phyloP scores from a whole-genome alignment of 306 rosid species.

The Sphenostylis stenocarpa region DNA sequence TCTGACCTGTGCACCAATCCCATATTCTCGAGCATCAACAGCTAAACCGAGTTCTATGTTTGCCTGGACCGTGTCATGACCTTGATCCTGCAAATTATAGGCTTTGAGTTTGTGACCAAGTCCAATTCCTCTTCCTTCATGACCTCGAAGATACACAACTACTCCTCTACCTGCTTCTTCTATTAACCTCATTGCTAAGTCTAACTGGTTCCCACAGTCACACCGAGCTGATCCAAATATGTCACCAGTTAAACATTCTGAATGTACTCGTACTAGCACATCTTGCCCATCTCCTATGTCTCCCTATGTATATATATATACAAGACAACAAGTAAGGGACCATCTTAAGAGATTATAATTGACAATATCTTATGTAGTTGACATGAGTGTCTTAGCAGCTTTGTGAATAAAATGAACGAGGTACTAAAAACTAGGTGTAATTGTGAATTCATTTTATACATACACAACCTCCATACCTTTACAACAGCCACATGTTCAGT shows the following conservation, averaged over 20 bases:
- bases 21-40: constrained; percentile 84
- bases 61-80: constrained; percentile 85
- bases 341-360: not conserved
- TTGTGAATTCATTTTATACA: not conserved
- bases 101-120: constrained; percentile 88
- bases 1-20: constrained; percentile 81
- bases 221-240: constrained; percentile 85
- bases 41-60: constrained; percentile 82
- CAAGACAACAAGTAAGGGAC: not conserved
- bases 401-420: not conserved
- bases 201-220: constrained; percentile 90
- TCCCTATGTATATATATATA: constrained; percentile 47
- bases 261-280: constrained; percentile 80
- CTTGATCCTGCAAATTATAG: constrained; percentile 78
- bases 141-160: constrained; percentile 85
- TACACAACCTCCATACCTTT: constrained; percentile 43
- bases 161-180: constrained; percentile 80
- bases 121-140: constrained; percentile 92
- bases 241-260: constrained; percentile 92
- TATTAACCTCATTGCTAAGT: constrained; percentile 72
- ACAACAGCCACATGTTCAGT: constrained; percentile 80
- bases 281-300: constrained; percentile 68
- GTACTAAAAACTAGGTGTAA: not conserved
- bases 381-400: not conserved
- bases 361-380: not conserved